Conservation (phyloP, 331 rosid species). For the Prunus yedoensis region DNA sequence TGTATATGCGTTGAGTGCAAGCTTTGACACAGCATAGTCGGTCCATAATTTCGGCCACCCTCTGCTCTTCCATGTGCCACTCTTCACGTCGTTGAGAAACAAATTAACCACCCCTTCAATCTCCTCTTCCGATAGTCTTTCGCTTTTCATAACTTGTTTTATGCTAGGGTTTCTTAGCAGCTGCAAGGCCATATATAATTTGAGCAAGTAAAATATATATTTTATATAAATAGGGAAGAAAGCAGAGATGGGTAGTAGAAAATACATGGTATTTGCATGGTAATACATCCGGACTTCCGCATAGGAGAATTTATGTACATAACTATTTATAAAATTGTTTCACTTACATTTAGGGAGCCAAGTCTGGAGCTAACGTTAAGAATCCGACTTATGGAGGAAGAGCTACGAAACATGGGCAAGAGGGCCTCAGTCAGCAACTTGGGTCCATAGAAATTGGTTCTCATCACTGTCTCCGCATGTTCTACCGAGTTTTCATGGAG, state of each 20-base stretch:
- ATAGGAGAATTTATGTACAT: too few species aligned
- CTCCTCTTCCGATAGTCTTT: conserved; percentile 47
- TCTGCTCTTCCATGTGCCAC: conserved; percentile 54
- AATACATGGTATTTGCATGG: accelerated
- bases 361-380: conserved; percentile 88
- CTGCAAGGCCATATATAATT: conserved; percentile 29
- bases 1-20: conserved; percentile 75
- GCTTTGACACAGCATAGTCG: conserved; percentile 74
- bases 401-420: conserved; percentile 56
- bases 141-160: conserved; percentile 30
- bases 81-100: conserved; percentile 57
- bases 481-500: conserved; percentile 60
- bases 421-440: conserved; percentile 59
- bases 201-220: too few species aligned
- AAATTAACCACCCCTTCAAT: conserved; percentile 42
- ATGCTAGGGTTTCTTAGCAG: conserved; percentile 50
- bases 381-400: conserved; percentile 47
- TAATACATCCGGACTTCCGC: too few species aligned
- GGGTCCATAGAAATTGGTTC: conserved; percentile 73
- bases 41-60: conserved; percentile 97
- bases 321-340: too few species aligned
- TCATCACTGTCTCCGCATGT: conserved; percentile 64
- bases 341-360: conserved; percentile 61
- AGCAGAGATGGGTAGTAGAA: too few species aligned
- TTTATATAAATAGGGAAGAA: too few species aligned